phyloP scores from a whole-genome alignment of 108 stramenopile genomes.

The Epipyxis sp. region DNA sequence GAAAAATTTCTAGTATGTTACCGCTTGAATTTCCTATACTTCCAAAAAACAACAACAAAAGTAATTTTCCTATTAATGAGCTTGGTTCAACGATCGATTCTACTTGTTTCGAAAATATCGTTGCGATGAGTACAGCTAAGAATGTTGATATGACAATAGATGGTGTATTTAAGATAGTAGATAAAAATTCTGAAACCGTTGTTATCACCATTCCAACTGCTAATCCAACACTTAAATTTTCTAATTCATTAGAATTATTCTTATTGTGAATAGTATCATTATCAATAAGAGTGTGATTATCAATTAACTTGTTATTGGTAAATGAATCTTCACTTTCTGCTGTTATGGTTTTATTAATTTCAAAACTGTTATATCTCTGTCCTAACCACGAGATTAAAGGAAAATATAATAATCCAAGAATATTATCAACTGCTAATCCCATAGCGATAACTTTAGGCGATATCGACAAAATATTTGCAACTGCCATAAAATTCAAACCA shows the following conservation, averaged over 20 bases:
- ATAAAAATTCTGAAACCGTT: neutral
- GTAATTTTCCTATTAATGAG: constrained; percentile 3
- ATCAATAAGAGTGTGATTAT: too few relatives aligned
- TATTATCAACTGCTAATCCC: constrained; percentile 34
- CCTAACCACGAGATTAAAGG: constrained; percentile 37
- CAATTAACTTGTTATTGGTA: too few relatives aligned
- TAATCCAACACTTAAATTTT: neutral
- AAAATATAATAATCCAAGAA: constrained; percentile 34
- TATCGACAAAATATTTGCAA: constrained; percentile 25
- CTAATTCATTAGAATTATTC: neutral
- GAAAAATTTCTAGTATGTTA: neutral
- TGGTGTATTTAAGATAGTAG: neutral
- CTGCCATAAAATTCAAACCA: constrained; percentile 36
- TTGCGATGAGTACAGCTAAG: neutral
- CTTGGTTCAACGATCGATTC: neutral
- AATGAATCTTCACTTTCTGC: neutral
- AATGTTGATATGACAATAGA: neutral
- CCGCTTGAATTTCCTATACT: constrained; percentile 25
- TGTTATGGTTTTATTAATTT: neutral
- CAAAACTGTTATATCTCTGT: neutral
- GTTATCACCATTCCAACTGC: neutral
- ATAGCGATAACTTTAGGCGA: neutral
- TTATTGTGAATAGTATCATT: too few relatives aligned
- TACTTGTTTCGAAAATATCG: neutral
- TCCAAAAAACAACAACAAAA: constrained; percentile 37